Percentiles rank a stretch among this genome's conserved stretches.
Evolutionary conservation across 306 rosid genomes (phyloP).

Genomic region (Castanea crenata): DNA sequence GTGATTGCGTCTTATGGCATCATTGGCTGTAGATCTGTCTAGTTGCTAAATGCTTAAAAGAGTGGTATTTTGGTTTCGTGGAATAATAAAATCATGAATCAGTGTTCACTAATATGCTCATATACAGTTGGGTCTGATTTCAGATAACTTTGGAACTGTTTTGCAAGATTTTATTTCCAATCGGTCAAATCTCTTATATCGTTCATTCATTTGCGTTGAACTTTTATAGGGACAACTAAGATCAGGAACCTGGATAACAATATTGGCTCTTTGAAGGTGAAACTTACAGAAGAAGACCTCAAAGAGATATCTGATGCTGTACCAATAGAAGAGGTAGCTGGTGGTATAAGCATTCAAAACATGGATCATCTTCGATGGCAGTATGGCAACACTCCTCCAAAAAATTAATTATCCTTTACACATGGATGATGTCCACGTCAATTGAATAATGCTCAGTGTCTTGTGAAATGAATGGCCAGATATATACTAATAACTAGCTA

Average conservation of each 20-base stretch:
- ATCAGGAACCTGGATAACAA: conserved; percentile 58
- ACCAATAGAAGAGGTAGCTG: conserved; percentile 50
- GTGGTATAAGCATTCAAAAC: conserved; percentile 20
- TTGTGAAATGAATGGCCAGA: neutral
- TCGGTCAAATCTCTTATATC: too few relatives aligned
- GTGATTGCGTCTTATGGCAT: too few relatives aligned
- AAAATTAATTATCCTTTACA: conserved; percentile 3
- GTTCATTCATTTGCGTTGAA: neutral
- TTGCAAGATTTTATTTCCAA: too few relatives aligned
- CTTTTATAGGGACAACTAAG: conserved; percentile 55
- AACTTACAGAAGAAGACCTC: conserved; percentile 39
- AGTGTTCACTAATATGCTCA: too few relatives aligned
- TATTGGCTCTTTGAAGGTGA: conserved; percentile 48
- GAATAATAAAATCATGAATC: too few relatives aligned
- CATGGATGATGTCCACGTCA: neutral
- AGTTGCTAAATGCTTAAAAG: too few relatives aligned
- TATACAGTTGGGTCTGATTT: too few relatives aligned
- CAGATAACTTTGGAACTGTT: too few relatives aligned
- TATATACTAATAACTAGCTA: neutral
- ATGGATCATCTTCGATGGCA: conserved; percentile 24
- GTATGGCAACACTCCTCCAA: conserved; percentile 55
- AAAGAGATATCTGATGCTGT: conserved; percentile 47
- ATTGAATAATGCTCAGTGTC: neutral
- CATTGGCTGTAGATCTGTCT: too few relatives aligned
- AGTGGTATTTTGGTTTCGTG: too few relatives aligned